phyloP scores from a whole-genome alignment of 140 eudicot genomes.

The Anethum foeniculum region DNA sequence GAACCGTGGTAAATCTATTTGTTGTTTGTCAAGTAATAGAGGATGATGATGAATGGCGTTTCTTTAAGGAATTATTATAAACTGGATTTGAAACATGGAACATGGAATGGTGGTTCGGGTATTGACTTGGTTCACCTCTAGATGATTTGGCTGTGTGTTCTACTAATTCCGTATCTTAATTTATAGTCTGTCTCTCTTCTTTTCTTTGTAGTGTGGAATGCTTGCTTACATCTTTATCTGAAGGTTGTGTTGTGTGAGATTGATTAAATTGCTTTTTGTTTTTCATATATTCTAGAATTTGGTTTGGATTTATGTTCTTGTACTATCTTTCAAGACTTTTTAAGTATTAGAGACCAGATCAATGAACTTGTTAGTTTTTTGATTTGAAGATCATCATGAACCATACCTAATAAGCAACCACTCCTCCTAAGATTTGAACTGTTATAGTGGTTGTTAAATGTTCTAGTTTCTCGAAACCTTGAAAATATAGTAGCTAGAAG shows the following conservation, averaged over 20 bases:
- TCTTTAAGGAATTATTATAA: background rate
- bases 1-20: constrained; percentile 46
- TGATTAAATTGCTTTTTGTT: background rate
- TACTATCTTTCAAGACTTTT: background rate
- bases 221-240: background rate
- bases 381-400: too few species aligned
- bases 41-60: background rate
- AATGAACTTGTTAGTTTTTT: too few species aligned
- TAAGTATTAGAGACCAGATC: too few species aligned
- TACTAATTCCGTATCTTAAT: background rate
- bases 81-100: background rate
- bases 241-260: background rate
- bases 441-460: too few species aligned
- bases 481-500: too few species aligned
- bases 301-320: background rate
- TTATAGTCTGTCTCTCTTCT: background rate
- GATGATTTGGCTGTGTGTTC: constrained; percentile 13
- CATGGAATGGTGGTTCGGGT: constrained; percentile 71
- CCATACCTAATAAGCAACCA: too few species aligned
- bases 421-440: too few species aligned
- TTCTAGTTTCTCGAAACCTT: too few species aligned
- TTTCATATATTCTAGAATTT: background rate
- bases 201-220: background rate
- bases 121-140: constrained; percentile 64
- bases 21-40: constrained; percentile 6